A percentile compares a stretch with the other conserved stretches of the same genome.
These are phyloP conservation scores for Cicer yamashitae DNA, from an alignment of 306 rosid genomes.

Conservation along the genomic window DNA sequence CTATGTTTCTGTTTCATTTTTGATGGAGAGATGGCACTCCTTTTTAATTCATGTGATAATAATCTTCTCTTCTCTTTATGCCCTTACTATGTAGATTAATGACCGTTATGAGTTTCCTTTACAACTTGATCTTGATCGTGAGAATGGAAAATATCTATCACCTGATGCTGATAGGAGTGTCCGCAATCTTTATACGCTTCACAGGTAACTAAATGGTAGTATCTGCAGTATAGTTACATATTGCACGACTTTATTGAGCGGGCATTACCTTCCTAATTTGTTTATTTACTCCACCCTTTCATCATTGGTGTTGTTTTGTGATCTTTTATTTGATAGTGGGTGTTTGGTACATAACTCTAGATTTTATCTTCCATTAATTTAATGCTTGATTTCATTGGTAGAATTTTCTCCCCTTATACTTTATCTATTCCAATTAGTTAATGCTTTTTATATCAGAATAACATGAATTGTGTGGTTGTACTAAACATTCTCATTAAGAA, in stretches of 20 bases:
- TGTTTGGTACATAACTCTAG: not conserved
- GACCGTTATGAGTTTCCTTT: conserved; percentile 95
- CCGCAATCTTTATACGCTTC: conserved; percentile 92
- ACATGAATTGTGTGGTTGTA: not conserved
- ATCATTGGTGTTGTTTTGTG: not conserved
- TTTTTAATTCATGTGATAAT: conserved; percentile 10
- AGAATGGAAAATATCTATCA: conserved; percentile 86
- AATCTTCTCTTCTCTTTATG: conserved; percentile 34
- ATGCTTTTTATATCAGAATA: conserved; percentile 1
- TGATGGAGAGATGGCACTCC: conserved; percentile 20
- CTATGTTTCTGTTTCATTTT: not conserved
- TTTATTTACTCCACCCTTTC: conserved; percentile 15
- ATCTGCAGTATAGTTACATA: not conserved
- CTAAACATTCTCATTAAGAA: conserved; percentile 1
- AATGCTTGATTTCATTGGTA: conserved; percentile 1
- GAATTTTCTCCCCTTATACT: not conserved
- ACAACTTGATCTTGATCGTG: conserved; percentile 95
- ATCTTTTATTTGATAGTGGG: not conserved
- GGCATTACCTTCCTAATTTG: conserved; percentile 19
- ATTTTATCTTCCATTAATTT: conserved; percentile 8
- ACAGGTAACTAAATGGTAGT: conserved; percentile 62
- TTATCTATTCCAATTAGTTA: conserved; percentile 12
- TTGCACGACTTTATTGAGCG: not conserved
- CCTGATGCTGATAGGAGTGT: conserved; percentile 95
- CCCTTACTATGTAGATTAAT: conserved; percentile 63